phyloP scores from a whole-genome alignment of 2,329 filamentous ascomycete species.

The Tolypocladium endophyticum region DNA sequence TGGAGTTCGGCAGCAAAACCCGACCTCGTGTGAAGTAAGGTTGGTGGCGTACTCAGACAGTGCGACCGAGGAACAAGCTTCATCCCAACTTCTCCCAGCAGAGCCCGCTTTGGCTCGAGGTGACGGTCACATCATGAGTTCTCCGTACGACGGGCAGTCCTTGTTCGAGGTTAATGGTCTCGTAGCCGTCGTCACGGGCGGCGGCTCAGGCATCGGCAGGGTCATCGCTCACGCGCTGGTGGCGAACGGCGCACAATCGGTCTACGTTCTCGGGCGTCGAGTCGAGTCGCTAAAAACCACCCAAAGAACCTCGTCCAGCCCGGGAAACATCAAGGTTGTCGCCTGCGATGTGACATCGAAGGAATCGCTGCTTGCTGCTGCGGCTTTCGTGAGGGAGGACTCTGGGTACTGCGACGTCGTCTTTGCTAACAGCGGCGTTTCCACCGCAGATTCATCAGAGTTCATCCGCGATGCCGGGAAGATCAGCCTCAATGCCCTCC shows the following conservation, averaged over 20 bases:
- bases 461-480: not conserved
- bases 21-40: not conserved
- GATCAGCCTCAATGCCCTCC: slow-evolving; percentile 4
- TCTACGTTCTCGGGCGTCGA: slow-evolving; percentile 31
- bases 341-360: slow-evolving; percentile 31
- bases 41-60: not conserved
- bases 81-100: not conserved
- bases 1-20: not conserved
- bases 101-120: not conserved
- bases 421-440: slow-evolving; percentile 47
- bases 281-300: slow-evolving; percentile 18
- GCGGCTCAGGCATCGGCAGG: slow-evolving; percentile 44
- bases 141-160: slow-evolving; percentile 7
- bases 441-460: not conserved
- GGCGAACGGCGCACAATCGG: slow-evolving; percentile 15
- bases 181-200: slow-evolving; percentile 47
- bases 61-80: not conserved
- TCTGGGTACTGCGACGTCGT: slow-evolving; percentile 54
- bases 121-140: slow-evolving; percentile 1
- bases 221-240: slow-evolving; percentile 38
- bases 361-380: slow-evolving; percentile 32
- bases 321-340: slow-evolving; percentile 23
- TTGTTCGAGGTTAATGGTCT: slow-evolving; percentile 44
- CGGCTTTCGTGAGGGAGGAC: slow-evolving; percentile 20
- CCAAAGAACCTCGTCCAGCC: slow-evolving; percentile 5